phyloP scores from a whole-genome alignment of 352 stramenopile genomes.

The Pythium oligandrum region DNA sequence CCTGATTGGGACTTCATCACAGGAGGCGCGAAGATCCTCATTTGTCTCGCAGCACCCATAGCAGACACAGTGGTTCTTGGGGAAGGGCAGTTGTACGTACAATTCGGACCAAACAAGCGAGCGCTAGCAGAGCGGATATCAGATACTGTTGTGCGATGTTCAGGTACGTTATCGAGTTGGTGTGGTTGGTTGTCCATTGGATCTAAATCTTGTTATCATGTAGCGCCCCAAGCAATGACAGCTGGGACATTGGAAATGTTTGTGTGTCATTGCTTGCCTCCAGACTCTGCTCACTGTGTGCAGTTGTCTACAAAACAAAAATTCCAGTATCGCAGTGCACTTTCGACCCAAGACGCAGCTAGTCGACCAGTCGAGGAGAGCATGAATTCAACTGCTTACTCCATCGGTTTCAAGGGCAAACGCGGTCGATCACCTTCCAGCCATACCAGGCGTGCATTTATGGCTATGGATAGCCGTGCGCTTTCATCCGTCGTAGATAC shows the following conservation, averaged over 20 bases:
- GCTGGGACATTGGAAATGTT: conserved; percentile 56
- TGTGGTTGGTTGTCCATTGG: too few relatives aligned
- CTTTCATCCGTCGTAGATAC: conserved; percentile 70
- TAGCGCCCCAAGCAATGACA: too few relatives aligned
- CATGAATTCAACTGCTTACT: too few relatives aligned
- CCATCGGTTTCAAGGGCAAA: conserved; percentile 25
- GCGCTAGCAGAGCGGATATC: conserved; percentile 59
- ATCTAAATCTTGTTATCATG: too few relatives aligned
- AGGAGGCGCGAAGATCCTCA: conserved; percentile 78
- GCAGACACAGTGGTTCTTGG: conserved; percentile 7
- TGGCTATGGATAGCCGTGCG: conserved; percentile 10
- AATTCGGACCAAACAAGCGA: conserved; percentile 48
- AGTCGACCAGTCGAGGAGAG: too few relatives aligned
- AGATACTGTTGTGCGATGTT: conserved; percentile 69
- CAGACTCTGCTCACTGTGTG: conserved; percentile 15
- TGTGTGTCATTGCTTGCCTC: conserved; percentile 32
- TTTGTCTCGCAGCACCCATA: conserved; percentile 59
- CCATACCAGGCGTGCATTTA: conserved; percentile 3
- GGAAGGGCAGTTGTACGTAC: conserved; percentile 49
- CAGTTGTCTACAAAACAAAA: conserved; percentile 40
- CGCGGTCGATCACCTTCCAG: conserved; percentile 34
- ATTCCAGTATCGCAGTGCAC: conserved; percentile 58
- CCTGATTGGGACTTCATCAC: conserved; percentile 78
- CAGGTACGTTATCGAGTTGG: conserved; percentile 31
- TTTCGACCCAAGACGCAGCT: conserved; percentile 13